phyloP scores from a whole-genome alignment of 106 monocot genomes.

The Phalaenopsis aphrodite region DNA sequence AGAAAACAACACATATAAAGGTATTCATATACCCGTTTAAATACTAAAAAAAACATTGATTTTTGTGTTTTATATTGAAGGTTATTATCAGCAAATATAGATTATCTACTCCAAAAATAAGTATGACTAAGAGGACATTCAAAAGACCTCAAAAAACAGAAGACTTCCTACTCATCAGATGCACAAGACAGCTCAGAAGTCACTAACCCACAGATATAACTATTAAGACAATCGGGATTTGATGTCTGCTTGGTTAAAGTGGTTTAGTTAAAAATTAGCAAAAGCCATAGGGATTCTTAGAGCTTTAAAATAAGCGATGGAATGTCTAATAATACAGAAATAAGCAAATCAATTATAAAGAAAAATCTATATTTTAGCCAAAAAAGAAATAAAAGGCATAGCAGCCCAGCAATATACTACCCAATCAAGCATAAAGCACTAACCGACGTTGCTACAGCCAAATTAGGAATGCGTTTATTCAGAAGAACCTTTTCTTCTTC shows the following conservation, averaged over 20 bases:
- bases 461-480: slow-evolving; percentile 67
- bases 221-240: neutral
- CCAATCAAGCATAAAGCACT: slow-evolving; percentile 10
- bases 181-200: neutral
- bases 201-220: neutral
- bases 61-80: neutral
- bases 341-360: neutral
- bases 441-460: slow-evolving; percentile 66
- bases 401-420: neutral
- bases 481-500: slow-evolving; percentile 75
- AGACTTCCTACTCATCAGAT: neutral
- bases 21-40: neutral
- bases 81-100: neutral
- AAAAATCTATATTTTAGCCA: neutral
- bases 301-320: neutral
- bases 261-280: neutral
- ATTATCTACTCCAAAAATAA: neutral
- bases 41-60: too few species aligned
- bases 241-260: neutral
- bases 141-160: neutral
- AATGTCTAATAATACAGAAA: neutral
- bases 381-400: neutral
- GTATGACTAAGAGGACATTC: neutral
- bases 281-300: neutral
- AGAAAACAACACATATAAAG: neutral